Evolutionary conservation across 345 rosid genomes (phyloP), one percentile per base, ranked within the genome.

Genomic region (Populus pruinosa): DNA sequence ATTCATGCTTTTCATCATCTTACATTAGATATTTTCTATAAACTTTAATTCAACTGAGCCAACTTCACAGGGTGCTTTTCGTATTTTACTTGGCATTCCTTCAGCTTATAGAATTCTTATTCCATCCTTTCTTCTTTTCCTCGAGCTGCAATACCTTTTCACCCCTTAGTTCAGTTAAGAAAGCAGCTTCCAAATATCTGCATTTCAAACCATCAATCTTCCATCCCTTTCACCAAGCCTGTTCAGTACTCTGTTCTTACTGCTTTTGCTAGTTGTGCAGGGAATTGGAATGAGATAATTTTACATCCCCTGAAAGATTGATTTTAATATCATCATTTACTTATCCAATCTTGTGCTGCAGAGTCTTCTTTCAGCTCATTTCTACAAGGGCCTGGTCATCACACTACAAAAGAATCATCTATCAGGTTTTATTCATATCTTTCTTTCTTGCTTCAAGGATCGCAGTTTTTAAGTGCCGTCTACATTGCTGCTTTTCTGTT

Each of bases 261-360:
- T 61, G 5, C 65, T 20, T n/a, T 61, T 20, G 25, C 29, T 7
- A 61, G 65, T n/a, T 61, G 23, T 61, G 14, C 25, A 61, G 14
- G 21, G 10, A 8, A 20, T 21, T 8, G 29, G 29, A 61, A 61
- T 6, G 65, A 3, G 65, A 61, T 20, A 61, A 47, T 47, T 61
- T n/a, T 59, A 59, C 27, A 9, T n/a, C 8, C 23, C 3, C 29
- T 59, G 20, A 18, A 65, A 70, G 17, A 62, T 44, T 31, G 35
- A 50, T 67, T 67, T 55, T 17, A 35, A 70, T 70, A 21, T 49
- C 27, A 74, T 1, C 18, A 14, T 47, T 47, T 14, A n/a, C 76
- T 74, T 67, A 23, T 49, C 47, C 43, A 36, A 29, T 61, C 72
- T 81, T 82, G 70, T 72, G 55, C 17, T 78, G 88, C 87, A 86